Evolutionary conservation across 106 monocot species (phyloP), one percentile per base, ranked within the genome.

Genomic region (Gastrodia elata): DNA sequence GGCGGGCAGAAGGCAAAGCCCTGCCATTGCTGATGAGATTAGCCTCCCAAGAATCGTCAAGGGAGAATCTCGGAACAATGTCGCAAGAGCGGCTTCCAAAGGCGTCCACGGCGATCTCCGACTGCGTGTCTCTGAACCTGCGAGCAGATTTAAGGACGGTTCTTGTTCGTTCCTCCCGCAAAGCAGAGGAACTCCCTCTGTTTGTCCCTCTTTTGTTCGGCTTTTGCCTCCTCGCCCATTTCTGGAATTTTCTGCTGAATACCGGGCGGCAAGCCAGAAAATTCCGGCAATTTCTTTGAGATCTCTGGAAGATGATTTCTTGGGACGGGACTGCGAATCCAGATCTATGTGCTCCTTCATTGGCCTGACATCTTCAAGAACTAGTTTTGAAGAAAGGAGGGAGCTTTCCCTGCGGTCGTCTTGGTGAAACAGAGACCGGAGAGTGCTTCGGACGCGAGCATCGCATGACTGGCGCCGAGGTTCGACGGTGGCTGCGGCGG

Each of bases 31-130:
- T 78, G 18, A 87, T 73, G 34, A 90, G 64, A 80, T 83, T 86
- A 2, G 89, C 89, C 33, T 96, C 95, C 95, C 92, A 96, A 0
- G 92, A 96, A 25, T 74, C 83, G 68, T 95, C 94, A 2, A 95
- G 79, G n/a, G 91, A 95, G 73, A 87, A 87, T 39, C 89, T 89
- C n/a, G 89, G 91, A 58, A 79, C 87, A 1, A 81, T 80, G 64
- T 91, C 89, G 72, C 89, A 89, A 26, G 89, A 94, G 18, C 84
- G 70, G 35, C 91, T 84, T 2, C 94, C 91, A 27, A 80, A 71
- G 8, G 70, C 77, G 42, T 91, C 84, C 14, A 77, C 52, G 24
- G 77, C 78, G 36, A 87, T 52, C 79, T 94, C 88, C 52, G 87
- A 52, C 52, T 52, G 52, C 0, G 52, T 52, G 52, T 52, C 52